Evolutionary conservation across 805 yeast genomes (phyloP), one percentile per base, ranked within the genome.

Genomic region (Komagataella pseudopastoris): DNA sequence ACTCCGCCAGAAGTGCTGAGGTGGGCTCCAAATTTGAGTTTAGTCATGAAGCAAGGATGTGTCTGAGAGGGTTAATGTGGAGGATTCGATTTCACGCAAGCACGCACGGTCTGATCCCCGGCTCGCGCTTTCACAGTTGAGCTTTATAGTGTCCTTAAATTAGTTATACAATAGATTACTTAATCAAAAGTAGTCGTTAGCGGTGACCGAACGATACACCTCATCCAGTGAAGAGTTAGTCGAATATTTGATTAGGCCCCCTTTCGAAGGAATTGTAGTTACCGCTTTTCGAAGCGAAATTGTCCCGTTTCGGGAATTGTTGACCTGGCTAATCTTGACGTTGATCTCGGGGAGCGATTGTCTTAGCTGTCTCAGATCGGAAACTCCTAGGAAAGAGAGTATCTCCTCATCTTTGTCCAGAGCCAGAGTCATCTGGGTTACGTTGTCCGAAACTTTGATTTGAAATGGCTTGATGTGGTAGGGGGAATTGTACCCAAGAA

Each of bases 21-120:
- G 66, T 90, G 98, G 2, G 96, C 96, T 2, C 98, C 98, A 61
- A 79, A 90, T 61, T 77, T 84, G 67, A 69, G 72, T 49, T 69
- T 70, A 30, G 39, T 10, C 39, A 30, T 30, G n/a, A 30, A 30
- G 39, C 6, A 30, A 30, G 10, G 10, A 5, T 30, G 20, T 20
- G 20, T 30, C 14, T 30, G 14, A 24, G 36, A 24, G 39, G 10
- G 39, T 14, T 30, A 30, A 30, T 30, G 14, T 7, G 10, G 14
- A 30, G 39, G 39, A 30, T 30, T 30, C 14, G 14, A 30, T 24
- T 24, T 24, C 36, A 24, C 22, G 46, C 22, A 20, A 18, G 20
- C 20, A 20, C 20, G 20, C 20, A 20, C 20, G 3, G 20, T 20
- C 20, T 20, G 20, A 20, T 20, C 20, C 20, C 3, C 20, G 20